phyloP scores from a whole-genome alignment of 306 rosid species.

The Trifolium dubium region DNA sequence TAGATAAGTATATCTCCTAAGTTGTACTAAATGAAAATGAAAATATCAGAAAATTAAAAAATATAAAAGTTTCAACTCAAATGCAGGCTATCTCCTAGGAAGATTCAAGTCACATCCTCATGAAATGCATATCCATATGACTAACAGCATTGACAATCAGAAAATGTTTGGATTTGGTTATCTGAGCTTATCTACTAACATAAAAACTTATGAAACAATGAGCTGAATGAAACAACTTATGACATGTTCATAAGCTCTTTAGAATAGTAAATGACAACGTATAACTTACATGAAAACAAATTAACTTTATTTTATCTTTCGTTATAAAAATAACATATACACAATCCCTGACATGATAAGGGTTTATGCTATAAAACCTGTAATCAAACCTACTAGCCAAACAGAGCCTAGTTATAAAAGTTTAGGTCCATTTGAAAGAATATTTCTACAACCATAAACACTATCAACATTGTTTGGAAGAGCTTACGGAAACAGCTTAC shows the following conservation, averaged over 20 bases:
- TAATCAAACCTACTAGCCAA: background rate
- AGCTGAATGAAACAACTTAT: background rate
- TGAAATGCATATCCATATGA: constrained; percentile 7
- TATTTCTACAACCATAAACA: background rate
- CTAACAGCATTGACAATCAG: background rate
- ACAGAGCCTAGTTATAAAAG: background rate
- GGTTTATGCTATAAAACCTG: background rate
- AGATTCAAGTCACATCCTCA: constrained; percentile 11
- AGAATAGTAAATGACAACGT: too few species aligned
- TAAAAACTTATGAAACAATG: background rate
- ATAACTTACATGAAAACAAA: background rate
- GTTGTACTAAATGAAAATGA: constrained; percentile 18
- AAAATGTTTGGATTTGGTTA: background rate
- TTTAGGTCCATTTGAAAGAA: too few species aligned
- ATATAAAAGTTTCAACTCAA: background rate
- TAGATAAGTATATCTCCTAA: constrained; percentile 32
- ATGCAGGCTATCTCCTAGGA: constrained; percentile 18
- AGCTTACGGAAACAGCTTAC: background rate
- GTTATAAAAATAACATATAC: background rate
- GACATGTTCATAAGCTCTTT: too few species aligned
- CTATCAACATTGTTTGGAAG: background rate
- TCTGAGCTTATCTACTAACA: background rate
- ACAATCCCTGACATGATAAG: background rate
- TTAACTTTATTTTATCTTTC: background rate
- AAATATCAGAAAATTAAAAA: constrained; percentile 2